A percentile compares a stretch with the other conserved stretches of the same genome.
These are phyloP conservation scores for Schizonepeta tenuifolia DNA, from an alignment of 257 asterid species.

Conservation along the genomic window DNA sequence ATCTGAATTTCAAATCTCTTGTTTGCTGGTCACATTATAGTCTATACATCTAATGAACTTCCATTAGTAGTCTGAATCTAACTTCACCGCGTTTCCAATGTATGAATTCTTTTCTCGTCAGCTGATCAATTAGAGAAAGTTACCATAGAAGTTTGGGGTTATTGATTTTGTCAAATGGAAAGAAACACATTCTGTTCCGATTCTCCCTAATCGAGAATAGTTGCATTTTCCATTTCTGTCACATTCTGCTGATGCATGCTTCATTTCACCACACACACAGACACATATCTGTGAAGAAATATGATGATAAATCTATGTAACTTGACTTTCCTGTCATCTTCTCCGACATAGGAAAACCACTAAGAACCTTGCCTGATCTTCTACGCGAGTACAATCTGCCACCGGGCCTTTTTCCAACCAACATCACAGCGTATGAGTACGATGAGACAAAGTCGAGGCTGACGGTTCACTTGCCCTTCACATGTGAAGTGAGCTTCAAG, in stretches of 20 bases:
- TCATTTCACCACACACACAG: not conserved
- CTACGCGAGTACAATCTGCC: conserved; percentile 75
- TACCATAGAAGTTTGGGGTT: not conserved
- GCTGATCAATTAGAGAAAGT: not conserved
- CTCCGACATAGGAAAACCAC: conserved; percentile 54
- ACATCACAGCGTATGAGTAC: conserved; percentile 62
- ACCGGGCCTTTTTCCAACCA: conserved; percentile 68
- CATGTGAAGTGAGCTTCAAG: conserved; percentile 78
- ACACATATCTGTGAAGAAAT: not conserved
- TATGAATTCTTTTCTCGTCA: not conserved
- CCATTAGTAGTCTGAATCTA: too few species aligned
- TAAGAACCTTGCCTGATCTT: conserved; percentile 61
- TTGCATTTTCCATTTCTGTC: not conserved
- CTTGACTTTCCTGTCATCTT: not conserved
- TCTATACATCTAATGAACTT: too few species aligned
- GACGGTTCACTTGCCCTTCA: conserved; percentile 65
- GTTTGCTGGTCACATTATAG: too few species aligned
- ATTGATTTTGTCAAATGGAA: not conserved
- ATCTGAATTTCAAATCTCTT: not conserved
- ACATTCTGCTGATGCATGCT: not conserved
- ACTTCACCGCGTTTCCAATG: not conserved
- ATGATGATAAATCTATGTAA: not conserved
- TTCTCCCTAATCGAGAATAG: not conserved
- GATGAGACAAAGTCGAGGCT: conserved; percentile 66
- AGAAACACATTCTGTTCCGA: not conserved